Evolutionary conservation across 208 protist genomes (phyloP).

Genomic region (Crithidia sp.): DNA sequence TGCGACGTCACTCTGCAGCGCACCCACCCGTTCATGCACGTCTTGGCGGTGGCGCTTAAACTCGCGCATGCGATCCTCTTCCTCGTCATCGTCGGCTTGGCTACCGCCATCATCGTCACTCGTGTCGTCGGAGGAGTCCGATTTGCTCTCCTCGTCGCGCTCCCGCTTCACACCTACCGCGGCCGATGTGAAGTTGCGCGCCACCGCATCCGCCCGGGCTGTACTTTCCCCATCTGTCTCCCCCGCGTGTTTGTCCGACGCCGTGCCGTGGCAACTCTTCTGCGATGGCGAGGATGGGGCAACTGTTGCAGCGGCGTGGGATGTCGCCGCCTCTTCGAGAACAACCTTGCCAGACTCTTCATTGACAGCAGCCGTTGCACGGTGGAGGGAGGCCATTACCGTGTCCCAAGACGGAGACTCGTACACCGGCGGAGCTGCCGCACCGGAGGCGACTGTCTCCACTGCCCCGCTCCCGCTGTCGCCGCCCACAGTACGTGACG

Average conservation of each 20-base stretch:
- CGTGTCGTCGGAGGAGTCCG: background rate
- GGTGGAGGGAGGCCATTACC: conserved; percentile 33
- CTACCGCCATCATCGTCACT: conserved; percentile 13
- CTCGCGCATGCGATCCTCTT: conserved; percentile 58
- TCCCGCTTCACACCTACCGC: background rate
- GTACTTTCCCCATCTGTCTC: no score
- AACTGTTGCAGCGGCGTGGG: no score
- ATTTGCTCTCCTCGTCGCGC: background rate
- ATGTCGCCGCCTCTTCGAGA: no score
- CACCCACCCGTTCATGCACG: conserved; percentile 24
- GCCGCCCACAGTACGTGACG: no score
- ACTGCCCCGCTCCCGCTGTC: no score
- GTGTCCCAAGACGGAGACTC: conserved; percentile 27
- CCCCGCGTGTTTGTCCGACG: no score
- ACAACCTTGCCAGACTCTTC: background rate
- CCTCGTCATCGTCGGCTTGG: conserved; percentile 35
- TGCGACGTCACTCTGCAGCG: background rate
- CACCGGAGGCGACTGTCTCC: no score
- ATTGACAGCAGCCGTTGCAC: background rate
- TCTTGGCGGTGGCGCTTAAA: conserved; percentile 57
- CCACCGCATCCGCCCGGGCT: background rate
- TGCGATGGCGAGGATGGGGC: no score
- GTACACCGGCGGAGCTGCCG: conserved; percentile 3
- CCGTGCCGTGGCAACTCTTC: no score
- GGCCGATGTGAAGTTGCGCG: no score